Evolutionary conservation across 306 rosid genomes (phyloP), one percentile per base, ranked within the genome.

Genomic region (Albizia julibrissin): DNA sequence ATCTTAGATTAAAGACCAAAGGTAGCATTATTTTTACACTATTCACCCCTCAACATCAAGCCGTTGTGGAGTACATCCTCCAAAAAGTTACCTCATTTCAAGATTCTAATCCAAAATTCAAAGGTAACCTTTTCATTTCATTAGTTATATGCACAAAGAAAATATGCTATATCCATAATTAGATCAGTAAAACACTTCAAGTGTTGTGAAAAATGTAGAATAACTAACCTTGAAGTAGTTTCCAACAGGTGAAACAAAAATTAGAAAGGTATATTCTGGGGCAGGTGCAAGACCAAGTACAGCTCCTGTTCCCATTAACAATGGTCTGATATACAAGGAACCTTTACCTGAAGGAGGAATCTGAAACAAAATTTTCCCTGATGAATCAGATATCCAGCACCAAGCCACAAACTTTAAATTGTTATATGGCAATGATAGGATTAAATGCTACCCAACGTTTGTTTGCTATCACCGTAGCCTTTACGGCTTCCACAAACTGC

Each of bases 281-380:
- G 99, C 90, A 77, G 99, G 99, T 66, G 98, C 95, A 47, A 95
- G 93, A 76, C 99, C 98, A 77, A 95, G 99, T 81, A 93, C 91
- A 66, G 96, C 90, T 75, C 99, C 99, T 79, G 94, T 92, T 58
- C 99, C 99, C 92, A 95, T 89, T 69, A 93, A 91, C 88, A 95
- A 86, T 31, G 99, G 99, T 85, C 99, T 93, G 85, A 95, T 89
- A 80, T 92, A 93, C 80, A 93, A 79, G 83, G 98, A 92, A 82
- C 99, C 99, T 87, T 91, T 93, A 42, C 98, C 99, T 11, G 85
- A 56, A 74, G 99, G 98, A 49, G 99, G 99, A 70, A 95, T 83
- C 99, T 95, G 93, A 90, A 86, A 85, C 47, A 47, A 84, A 75
- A 74, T 29, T 74, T 58, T 73, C 77, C 40, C 69, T 72, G 72